Evolutionary conservation across 75 land plant species (phyloP).

Genomic region (Larix kaempferi): DNA sequence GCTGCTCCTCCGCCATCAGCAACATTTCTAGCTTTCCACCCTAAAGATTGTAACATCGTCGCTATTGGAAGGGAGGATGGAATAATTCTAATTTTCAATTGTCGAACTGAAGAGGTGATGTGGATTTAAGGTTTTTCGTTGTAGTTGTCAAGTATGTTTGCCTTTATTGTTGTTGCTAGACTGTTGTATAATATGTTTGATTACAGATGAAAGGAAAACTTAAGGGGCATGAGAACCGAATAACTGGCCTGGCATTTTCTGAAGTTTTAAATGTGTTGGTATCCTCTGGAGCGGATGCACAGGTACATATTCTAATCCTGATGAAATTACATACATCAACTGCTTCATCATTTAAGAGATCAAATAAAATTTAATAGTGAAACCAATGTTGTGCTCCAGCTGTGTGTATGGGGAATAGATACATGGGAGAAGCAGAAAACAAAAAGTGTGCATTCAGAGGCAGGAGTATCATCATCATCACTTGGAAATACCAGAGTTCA

Average conservation of each 20-base stretch:
- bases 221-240: constrained; percentile 67
- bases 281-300: constrained; percentile 83
- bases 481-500: constrained; percentile 51
- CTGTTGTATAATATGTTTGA: not conserved
- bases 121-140: no score
- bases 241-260: constrained; percentile 81
- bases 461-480: constrained; percentile 29
- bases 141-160: no score
- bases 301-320: constrained; percentile 27
- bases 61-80: constrained; percentile 92
- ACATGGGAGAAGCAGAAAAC: constrained; percentile 71
- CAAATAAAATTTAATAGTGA: not conserved
- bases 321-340: not conserved
- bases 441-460: constrained; percentile 36
- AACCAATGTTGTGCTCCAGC: constrained; percentile 16
- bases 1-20: constrained; percentile 86
- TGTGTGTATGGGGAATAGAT: constrained; percentile 77
- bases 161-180: not conserved
- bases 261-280: constrained; percentile 62
- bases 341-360: not conserved
- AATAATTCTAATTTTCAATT: constrained; percentile 72
- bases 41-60: constrained; percentile 76
- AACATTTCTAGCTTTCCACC: constrained; percentile 77
- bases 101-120: constrained; percentile 64
- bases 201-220: constrained; percentile 75